Conservation (phyloP, 163 green algal species). For the Prototheca stagnorum region DNA sequence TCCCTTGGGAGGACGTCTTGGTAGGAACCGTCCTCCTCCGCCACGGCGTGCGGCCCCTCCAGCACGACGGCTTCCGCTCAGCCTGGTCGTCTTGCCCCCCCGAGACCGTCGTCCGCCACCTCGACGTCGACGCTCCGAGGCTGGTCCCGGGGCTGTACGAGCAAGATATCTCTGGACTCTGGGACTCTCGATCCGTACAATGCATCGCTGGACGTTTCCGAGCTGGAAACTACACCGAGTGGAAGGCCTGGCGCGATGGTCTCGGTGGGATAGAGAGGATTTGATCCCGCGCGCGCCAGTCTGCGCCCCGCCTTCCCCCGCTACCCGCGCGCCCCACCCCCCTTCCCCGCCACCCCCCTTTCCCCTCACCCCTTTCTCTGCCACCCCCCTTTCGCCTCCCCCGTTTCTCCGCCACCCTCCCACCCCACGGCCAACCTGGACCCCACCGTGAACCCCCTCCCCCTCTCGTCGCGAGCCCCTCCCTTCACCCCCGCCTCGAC, state of each 20-base stretch:
- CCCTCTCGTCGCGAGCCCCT: too few relatives aligned
- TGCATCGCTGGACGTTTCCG: conserved; percentile 7
- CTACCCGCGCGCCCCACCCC: too few relatives aligned
- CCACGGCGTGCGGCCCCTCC: neutral
- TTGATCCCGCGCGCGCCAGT: too few relatives aligned
- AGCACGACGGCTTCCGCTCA: conserved; percentile 20
- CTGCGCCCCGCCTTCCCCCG: too few relatives aligned
- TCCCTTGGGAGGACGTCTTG: conserved; percentile 25
- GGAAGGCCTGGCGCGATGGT: conserved; percentile 4
- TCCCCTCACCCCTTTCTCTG: too few relatives aligned
- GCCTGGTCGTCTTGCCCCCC: conserved; percentile 27
- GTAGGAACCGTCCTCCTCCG: conserved; percentile 1
- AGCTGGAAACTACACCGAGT: conserved; percentile 9
- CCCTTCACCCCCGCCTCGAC: too few relatives aligned
- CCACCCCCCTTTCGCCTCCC: too few relatives aligned
- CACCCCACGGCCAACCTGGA: too few relatives aligned
- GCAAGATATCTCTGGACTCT: conserved; percentile 18
- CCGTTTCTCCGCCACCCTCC: too few relatives aligned
- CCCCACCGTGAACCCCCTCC: too few relatives aligned
- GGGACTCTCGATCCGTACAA: conserved; percentile 13
- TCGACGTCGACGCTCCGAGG: conserved; percentile 33
- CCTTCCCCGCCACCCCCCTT: too few relatives aligned
- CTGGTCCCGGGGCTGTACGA: conserved; percentile 25
- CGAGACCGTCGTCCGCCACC: conserved; percentile 24
- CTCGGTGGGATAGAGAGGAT: conserved; percentile 1